These are phyloP conservation scores for Strobilomyces dryophilus DNA, from an alignment of 768 basidiomycete genomes.

Conservation along the genomic window DNA sequence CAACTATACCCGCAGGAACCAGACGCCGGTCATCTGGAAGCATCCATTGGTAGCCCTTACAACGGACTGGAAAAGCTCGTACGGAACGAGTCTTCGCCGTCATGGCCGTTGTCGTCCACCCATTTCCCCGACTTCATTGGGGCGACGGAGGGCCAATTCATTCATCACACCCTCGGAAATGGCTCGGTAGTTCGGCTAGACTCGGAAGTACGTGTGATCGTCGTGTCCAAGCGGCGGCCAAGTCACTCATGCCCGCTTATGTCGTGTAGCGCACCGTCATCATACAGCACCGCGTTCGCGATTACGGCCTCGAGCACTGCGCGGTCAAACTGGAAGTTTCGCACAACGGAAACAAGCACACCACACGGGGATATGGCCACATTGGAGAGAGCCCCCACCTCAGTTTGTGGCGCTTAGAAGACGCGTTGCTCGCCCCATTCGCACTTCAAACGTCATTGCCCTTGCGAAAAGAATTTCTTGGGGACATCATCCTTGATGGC, in stretches of 20 bases:
- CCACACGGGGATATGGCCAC: constrained; percentile 12
- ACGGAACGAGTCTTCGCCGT: constrained; percentile 26
- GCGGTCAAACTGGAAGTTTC: constrained; percentile 10
- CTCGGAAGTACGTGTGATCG: constrained; percentile 5
- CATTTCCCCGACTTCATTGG: constrained; percentile 22
- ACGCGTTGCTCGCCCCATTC: constrained; percentile 1
- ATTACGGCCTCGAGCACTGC: constrained; percentile 23
- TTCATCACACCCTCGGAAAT: constrained; percentile 14
- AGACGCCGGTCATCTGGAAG: constrained; percentile 2
- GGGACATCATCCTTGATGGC: constrained; percentile 16
- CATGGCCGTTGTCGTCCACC: constrained; percentile 22
- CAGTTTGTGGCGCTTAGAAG: constrained; percentile 17
- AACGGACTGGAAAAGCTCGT: constrained; percentile 21
- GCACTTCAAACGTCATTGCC: constrained; percentile 10
- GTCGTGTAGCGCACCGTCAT: constrained; percentile 13
- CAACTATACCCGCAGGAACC: constrained; percentile 5
- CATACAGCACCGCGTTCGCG: constrained; percentile 23
- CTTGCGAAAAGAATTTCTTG: constrained; percentile 11
- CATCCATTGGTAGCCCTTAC: constrained; percentile 17
- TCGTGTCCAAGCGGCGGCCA: background rate
- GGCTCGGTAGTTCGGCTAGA: constrained; percentile 22
- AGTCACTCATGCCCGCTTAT: background rate
- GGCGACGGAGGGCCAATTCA: constrained; percentile 3
- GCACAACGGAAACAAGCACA: background rate
- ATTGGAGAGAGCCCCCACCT: constrained; percentile 15